These are phyloP conservation scores for Viola pubescens DNA, from an alignment of 441 rosid species.

Conservation along the genomic window DNA sequence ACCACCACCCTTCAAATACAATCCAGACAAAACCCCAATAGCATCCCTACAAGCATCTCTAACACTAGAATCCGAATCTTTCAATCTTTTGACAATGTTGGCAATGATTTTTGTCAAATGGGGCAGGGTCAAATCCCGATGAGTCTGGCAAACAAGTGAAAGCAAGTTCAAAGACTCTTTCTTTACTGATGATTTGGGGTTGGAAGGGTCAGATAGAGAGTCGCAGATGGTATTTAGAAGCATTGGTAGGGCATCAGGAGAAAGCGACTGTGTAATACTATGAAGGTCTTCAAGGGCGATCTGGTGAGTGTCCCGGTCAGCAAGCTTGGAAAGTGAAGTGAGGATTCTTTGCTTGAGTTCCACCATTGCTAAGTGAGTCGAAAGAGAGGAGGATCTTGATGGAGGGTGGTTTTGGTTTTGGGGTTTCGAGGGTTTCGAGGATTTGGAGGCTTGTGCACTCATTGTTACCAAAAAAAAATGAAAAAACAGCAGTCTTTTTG, in stretches of 20 bases:
- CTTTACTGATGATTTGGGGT: constrained; percentile 78
- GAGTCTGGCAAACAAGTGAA: constrained; percentile 50
- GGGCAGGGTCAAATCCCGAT: constrained; percentile 50
- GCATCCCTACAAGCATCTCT: constrained; percentile 83
- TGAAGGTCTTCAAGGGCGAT: constrained; percentile 94
- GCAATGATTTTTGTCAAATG: constrained; percentile 68
- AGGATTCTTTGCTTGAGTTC: constrained; percentile 84
- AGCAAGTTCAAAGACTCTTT: constrained; percentile 74
- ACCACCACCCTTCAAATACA: constrained; percentile 46
- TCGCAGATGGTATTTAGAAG: constrained; percentile 81
- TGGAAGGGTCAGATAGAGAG: constrained; percentile 41
- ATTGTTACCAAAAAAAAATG: constrained; percentile 22
- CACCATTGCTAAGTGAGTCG: constrained; percentile 87
- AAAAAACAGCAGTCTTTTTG: background rate
- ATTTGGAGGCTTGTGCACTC: constrained; percentile 50
- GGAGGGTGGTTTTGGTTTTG: constrained; percentile 27
- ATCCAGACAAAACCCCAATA: constrained; percentile 61
- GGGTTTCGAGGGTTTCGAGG: constrained; percentile 37
- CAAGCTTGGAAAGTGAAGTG: constrained; percentile 72
- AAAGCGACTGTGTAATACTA: constrained; percentile 46
- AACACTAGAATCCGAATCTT: constrained; percentile 83
- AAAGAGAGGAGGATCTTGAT: constrained; percentile 48
- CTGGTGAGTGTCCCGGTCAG: constrained; percentile 92
- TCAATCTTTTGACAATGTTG: constrained; percentile 62
- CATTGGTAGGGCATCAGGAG: constrained; percentile 76